Evolutionary conservation across 345 rosid genomes (phyloP), one percentile per base, ranked within the genome.

Genomic region (Linum usitatissimum): DNA sequence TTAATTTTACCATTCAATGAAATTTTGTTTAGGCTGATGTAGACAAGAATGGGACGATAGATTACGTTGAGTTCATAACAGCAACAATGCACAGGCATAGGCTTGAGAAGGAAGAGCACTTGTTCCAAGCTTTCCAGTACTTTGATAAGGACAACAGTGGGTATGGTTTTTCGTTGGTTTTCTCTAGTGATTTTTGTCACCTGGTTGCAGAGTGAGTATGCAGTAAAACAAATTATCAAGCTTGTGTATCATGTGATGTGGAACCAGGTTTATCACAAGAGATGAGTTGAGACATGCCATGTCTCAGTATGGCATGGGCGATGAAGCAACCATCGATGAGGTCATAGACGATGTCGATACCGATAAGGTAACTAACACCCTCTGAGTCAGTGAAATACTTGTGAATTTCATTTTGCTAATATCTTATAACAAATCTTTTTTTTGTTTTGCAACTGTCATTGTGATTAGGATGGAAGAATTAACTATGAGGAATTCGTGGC

Each of bases 401-500:
- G 1, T 23, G 28, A 2, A 2, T 23, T 23, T 1, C 28, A 0
- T 0, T 2, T 23, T 23, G 28, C 28, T 23, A 23, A 2, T 23
- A 23, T 23, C 28, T 23, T 23, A 23, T 2, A 1, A 1, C 3
- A 1, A 34, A 34, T 7, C 38, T 34, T 1, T 34, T 9, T 45
- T 45, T 10, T 45, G 49, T 8, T 42, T n/a, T n/a, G n/a, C 8
- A 6, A 40, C 5, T 40, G 13, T 40, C 15, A 10, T 45, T 45
- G 8, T 45, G 51, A 23, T 45, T 45, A 76, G 83, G 80, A 79
- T 60, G 83, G 80, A 60, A 71, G 19, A 21, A 79, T 79, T 48
- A 64, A 79, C 57, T 76, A 73, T 17, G 76, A 76, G 30, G 83
- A 79, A 66, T 79, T 79, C 61, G 69, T 6, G 48, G 62, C 62